These are phyloP conservation scores for Tolypocladium guangdongense DNA, from an alignment of 2,329 filamentous ascomycete species.

Conservation along the genomic window DNA sequence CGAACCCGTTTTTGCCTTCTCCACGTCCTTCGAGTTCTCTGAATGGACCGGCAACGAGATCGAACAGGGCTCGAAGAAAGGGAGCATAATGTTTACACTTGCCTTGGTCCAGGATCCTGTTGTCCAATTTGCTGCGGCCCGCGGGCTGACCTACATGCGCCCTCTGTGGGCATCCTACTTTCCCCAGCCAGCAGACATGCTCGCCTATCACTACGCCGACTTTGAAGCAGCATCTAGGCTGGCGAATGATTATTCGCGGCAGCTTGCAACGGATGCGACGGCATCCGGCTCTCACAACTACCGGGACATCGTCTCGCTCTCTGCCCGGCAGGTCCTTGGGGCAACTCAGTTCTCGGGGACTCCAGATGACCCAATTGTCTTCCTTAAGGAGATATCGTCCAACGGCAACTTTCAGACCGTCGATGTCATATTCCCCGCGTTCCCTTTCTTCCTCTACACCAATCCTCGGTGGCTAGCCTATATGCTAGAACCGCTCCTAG, in stretches of 20 bases:
- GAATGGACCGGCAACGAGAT: conserved; percentile 13
- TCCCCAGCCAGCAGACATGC: conserved; percentile 45
- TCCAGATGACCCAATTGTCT: conserved; percentile 57
- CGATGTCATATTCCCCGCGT: conserved; percentile 75
- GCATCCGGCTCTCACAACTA: conserved; percentile 65
- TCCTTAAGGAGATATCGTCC: conserved; percentile 79
- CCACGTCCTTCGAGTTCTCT: conserved; percentile 47
- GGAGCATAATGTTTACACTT: conserved; percentile 62
- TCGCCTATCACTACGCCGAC: conserved; percentile 68
- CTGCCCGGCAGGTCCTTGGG: conserved; percentile 70
- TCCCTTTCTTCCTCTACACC: conserved; percentile 71
- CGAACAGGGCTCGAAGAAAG: conserved; percentile 6
- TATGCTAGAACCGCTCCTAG: conserved; percentile 49
- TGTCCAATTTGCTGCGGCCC: conserved; percentile 65
- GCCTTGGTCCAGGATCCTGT: conserved; percentile 69
- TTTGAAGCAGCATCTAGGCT: conserved; percentile 52
- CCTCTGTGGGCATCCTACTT: conserved; percentile 76
- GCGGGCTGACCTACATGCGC: conserved; percentile 66
- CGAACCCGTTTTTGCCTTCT: conserved; percentile 74
- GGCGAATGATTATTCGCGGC: conserved; percentile 62
- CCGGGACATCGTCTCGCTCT: conserved; percentile 65
- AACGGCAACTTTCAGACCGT: conserved; percentile 80
- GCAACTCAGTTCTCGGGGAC: conserved; percentile 66
- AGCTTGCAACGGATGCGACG: conserved; percentile 60
- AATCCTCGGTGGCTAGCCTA: conserved; percentile 51